These are phyloP conservation scores for Calonectria crousiana DNA, from an alignment of 2,329 filamentous ascomycete species.

Conservation along the genomic window DNA sequence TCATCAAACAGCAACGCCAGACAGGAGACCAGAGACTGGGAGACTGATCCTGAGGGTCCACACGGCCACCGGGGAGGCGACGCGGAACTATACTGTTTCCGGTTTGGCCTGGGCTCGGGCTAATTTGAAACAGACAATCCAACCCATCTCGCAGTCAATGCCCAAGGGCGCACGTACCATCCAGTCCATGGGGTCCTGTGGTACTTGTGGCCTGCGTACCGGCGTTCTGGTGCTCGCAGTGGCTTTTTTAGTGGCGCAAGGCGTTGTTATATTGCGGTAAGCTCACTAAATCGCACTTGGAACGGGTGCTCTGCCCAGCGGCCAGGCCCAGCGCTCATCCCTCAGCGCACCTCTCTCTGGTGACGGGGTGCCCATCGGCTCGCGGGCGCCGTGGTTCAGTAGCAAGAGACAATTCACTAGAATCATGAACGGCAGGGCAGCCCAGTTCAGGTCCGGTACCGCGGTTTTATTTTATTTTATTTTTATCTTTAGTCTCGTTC, in stretches of 20 bases:
- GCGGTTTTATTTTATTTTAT: neutral
- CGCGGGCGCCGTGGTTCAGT: neutral
- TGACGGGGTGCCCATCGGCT: neutral
- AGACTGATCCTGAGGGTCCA: conserved; percentile 22
- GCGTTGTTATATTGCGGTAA: neutral
- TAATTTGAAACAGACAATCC: conserved; percentile 46
- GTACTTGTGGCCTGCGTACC: conserved; percentile 20
- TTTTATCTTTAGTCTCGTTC: conserved; percentile 8
- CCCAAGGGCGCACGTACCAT: conserved; percentile 27
- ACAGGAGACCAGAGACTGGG: conserved; percentile 10
- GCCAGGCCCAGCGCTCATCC: neutral
- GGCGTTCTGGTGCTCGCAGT: neutral
- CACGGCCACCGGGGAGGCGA: conserved; percentile 28
- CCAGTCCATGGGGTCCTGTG: neutral
- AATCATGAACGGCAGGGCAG: neutral
- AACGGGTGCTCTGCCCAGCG: neutral
- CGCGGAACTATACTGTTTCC: conserved; percentile 29
- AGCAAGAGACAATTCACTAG: conserved; percentile 5
- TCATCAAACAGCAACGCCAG: conserved; percentile 23
- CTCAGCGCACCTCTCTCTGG: neutral
- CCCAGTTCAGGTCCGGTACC: neutral
- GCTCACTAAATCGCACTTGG: neutral
- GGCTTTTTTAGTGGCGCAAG: conserved; percentile 9
- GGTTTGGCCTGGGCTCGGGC: conserved; percentile 35
- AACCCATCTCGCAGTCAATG: conserved; percentile 27